A percentile compares a stretch with the other conserved stretches of the same genome.
Evolutionary conservation across 2,329 filamentous ascomycete genomes (phyloP).

Genomic region (Hymenoscyphus fraxineus): DNA sequence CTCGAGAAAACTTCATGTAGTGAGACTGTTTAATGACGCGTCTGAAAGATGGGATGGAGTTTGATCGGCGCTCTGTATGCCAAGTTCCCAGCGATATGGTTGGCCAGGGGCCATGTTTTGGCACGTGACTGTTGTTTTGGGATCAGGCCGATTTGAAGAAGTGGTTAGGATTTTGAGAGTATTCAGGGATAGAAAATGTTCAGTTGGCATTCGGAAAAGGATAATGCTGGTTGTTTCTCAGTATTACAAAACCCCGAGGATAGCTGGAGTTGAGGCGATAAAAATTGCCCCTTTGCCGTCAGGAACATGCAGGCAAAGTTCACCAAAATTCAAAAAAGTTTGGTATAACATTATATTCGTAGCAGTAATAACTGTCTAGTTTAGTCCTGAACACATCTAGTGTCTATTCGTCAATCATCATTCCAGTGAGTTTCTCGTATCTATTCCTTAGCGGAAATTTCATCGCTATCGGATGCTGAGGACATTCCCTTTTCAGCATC

Average conservation of each 20-base stretch:
- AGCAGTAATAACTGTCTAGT: slow-evolving; percentile 1
- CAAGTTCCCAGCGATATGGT: too few relatives aligned
- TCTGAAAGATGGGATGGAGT: neutral
- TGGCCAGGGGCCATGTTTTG: too few relatives aligned
- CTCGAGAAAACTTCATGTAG: neutral
- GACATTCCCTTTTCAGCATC: neutral
- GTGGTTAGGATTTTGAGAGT: too few relatives aligned
- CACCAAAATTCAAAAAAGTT: neutral
- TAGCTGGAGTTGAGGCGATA: too few relatives aligned
- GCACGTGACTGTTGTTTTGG: neutral
- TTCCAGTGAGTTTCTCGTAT: neutral
- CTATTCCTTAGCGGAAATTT: neutral
- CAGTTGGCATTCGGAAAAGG: too few relatives aligned
- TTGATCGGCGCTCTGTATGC: neutral
- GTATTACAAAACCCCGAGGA: too few relatives aligned
- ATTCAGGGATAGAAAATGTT: too few relatives aligned
- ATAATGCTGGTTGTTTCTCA: too few relatives aligned
- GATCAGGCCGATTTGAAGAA: too few relatives aligned
- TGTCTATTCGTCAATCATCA: neutral
- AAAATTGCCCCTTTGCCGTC: too few relatives aligned
- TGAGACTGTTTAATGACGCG: neutral
- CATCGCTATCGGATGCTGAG: neutral
- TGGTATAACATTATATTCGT: neutral
- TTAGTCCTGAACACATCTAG: neutral
- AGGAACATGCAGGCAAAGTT: neutral